Evolutionary conservation across 345 rosid genomes (phyloP).

Genomic region (Eucalyptus regnans): DNA sequence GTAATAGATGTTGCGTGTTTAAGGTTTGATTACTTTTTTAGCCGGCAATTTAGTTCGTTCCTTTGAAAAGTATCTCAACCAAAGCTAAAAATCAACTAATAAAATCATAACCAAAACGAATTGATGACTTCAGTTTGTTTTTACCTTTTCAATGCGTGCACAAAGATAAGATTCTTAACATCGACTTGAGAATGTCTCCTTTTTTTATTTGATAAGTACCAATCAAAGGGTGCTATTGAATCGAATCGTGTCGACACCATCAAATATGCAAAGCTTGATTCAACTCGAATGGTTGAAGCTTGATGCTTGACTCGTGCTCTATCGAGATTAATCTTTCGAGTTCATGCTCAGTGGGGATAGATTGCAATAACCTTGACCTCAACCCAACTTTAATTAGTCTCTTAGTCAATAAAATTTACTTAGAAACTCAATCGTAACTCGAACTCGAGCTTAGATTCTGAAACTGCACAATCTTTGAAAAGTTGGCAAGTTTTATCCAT

Average conservation of each 20-base stretch:
- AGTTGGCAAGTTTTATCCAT: background rate
- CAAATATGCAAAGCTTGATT: background rate
- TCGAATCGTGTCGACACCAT: background rate
- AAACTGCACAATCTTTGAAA: background rate
- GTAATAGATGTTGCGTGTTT: background rate
- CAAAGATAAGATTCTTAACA: background rate
- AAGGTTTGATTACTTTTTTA: background rate
- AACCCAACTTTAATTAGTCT: background rate
- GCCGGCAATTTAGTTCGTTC: background rate
- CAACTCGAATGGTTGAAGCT: background rate
- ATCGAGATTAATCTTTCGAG: background rate
- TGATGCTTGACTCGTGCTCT: background rate
- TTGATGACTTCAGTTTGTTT: background rate
- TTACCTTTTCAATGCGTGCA: background rate
- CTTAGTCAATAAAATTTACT: background rate
- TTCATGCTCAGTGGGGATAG: background rate
- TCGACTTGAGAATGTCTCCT: background rate
- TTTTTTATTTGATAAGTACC: background rate
- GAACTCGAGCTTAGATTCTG: background rate
- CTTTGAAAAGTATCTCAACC: background rate
- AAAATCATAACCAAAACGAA: background rate
- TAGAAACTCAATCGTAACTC: background rate
- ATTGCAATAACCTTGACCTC: background rate
- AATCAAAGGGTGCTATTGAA: background rate
- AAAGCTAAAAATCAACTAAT: background rate